Evolutionary conservation across 768 basidiomycete species (phyloP), one percentile per base, ranked within the genome.

Genomic region (Mycena chlorophos): DNA sequence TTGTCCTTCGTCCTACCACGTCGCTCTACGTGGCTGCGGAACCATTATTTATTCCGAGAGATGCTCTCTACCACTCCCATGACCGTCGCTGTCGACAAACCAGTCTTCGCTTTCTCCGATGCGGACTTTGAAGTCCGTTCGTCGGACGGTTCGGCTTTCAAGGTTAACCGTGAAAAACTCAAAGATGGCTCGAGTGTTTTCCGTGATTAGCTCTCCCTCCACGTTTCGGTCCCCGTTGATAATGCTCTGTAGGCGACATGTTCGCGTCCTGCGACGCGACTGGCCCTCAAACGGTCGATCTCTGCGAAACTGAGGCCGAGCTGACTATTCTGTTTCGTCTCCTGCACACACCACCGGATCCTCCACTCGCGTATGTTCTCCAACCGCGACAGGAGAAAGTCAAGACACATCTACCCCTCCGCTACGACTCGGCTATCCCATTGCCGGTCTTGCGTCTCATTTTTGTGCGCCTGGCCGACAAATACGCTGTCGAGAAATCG

Each of bases 361-460:
- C 79, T 3, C 84, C 84, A 5, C 65, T 66, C 4, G 68, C 67
- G 55, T 65, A 63, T 52, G 64, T 52, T 38, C 39, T 28, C 25
- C 63, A 71, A 25, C 61, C 63, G 20, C 39, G 63, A 30, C 46
- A 67, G 47, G 63, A 72, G 49, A 65, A 69, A 64, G 69, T 65
- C 59, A 63, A 56, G 59, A 69, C 64, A 51, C 64, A 62, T 57
- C 55, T 67, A 42, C 74, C 65, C 48, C 65, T 66, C 45, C 68
- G 63, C 49, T 79, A 78, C 60, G 73, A 79, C 61, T 66, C 70
- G 28, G 70, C 83, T 34, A 84, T 89, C 40, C 88, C 88, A 1
- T 74, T 86, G 10, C 88, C 88, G 20, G 68, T 89, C 17, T 78
- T 89, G 34, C 75, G 82, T 14, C 61, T 77, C 45, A 72, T 89